These are phyloP conservation scores for Backusella mclennaniae DNA, from an alignment of 192 early-diverging fungal species.

Conservation along the genomic window DNA sequence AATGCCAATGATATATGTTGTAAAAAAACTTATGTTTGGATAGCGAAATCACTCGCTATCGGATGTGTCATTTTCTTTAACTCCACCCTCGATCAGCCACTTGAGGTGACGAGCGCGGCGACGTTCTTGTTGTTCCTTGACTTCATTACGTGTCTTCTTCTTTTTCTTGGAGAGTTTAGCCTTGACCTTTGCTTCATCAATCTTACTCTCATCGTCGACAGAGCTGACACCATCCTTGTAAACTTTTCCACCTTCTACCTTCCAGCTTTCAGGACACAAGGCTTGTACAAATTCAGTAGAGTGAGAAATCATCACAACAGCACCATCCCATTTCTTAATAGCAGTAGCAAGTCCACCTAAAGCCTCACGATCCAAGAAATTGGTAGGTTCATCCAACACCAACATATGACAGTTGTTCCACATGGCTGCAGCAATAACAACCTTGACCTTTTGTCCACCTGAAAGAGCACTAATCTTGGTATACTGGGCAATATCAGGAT, in stretches of 20 bases:
- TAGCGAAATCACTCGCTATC: too few species aligned
- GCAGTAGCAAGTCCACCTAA: constrained; percentile 73
- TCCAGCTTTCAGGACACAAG: constrained; percentile 71
- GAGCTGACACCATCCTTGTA: constrained; percentile 43
- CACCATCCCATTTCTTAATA: constrained; percentile 72
- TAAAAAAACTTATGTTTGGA: too few species aligned
- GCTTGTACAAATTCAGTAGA: constrained; percentile 70
- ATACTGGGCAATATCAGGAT: constrained; percentile 76
- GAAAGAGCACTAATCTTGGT: constrained; percentile 74
- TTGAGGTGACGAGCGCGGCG: constrained; percentile 50
- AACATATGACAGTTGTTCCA: constrained; percentile 86
- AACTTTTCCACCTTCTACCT: constrained; percentile 55
- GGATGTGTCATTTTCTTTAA: too few species aligned
- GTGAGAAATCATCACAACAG: constrained; percentile 83
- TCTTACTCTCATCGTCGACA: constrained; percentile 41
- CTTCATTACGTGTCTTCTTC: constrained; percentile 54
- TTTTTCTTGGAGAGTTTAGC: constrained; percentile 53
- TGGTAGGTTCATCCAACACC: constrained; percentile 67
- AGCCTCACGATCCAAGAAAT: constrained; percentile 75
- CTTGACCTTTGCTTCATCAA: constrained; percentile 46
- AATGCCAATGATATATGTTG: too few species aligned
- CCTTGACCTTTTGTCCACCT: constrained; percentile 86
- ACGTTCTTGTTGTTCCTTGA: constrained; percentile 47
- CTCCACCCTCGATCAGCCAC: constrained; percentile 44
- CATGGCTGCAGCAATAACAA: constrained; percentile 81